Evolutionary conservation across 2,329 filamentous ascomycete genomes (phyloP).

Genomic region (Botryosphaeria dothidea): DNA sequence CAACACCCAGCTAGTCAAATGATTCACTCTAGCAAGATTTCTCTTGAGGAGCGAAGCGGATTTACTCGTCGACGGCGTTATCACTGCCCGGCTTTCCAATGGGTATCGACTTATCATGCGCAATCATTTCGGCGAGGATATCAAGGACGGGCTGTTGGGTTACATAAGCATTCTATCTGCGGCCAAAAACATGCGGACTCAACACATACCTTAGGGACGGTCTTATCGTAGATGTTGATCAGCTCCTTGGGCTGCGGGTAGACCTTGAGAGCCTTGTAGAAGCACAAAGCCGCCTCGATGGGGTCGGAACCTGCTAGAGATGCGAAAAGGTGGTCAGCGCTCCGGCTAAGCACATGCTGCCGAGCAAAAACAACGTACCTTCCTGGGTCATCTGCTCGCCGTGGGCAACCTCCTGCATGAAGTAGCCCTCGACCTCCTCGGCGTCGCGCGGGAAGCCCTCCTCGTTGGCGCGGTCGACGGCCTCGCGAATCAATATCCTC

Average conservation of each 20-base stretch:
- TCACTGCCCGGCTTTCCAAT: conserved; percentile 16
- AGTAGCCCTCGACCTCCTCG: conserved; percentile 93
- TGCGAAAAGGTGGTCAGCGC: background rate
- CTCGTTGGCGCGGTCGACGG: conserved; percentile 79
- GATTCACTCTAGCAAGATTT: background rate
- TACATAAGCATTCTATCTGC: conserved; percentile 19
- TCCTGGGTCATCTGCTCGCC: conserved; percentile 83
- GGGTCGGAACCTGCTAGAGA: conserved; percentile 59
- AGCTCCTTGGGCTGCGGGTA: conserved; percentile 92
- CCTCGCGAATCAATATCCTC: conserved; percentile 71
- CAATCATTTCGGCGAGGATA: conserved; percentile 97
- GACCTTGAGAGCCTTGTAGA: conserved; percentile 98
- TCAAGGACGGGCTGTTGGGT: conserved; percentile 78
- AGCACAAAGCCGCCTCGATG: conserved; percentile 86
- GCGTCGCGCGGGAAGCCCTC: conserved; percentile 89
- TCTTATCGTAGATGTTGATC: conserved; percentile 98
- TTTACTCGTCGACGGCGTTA: conserved; percentile 10
- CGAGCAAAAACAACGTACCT: conserved; percentile 55
- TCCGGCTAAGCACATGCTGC: background rate
- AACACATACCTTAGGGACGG: conserved; percentile 78
- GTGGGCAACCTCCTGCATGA: conserved; percentile 90
- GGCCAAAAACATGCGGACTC: background rate
- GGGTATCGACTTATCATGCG: conserved; percentile 70
- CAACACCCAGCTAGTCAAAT: background rate
- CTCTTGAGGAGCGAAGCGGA: background rate